Evolutionary conservation across 75 land plant species (phyloP).

Genomic region (Adiantum capillusveneris): DNA sequence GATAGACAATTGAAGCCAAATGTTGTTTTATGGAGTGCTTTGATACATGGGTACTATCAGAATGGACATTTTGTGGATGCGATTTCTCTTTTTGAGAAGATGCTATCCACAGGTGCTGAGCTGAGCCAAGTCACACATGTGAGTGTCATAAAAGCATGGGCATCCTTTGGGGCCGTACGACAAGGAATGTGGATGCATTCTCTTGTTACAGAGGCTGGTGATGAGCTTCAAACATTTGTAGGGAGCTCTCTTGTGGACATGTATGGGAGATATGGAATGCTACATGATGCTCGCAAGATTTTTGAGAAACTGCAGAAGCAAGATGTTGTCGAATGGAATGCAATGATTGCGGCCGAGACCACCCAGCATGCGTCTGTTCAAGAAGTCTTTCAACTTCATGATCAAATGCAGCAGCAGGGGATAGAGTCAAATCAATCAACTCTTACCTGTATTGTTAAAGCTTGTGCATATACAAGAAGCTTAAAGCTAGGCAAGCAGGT

Average conservation of each 20-base stretch:
- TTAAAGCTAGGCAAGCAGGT: constrained; percentile 4
- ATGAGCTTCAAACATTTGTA: constrained; percentile 28
- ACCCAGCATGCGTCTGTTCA: constrained; percentile 1
- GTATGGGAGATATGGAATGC: constrained; percentile 35
- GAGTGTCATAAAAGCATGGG: constrained; percentile 39
- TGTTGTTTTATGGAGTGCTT: constrained; percentile 57
- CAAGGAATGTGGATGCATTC: constrained; percentile 43
- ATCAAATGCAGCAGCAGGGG: constrained; percentile 18
- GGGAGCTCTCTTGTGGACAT: constrained; percentile 42
- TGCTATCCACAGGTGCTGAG: constrained; percentile 38
- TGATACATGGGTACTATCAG: constrained; percentile 53
- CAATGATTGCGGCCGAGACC: neutral
- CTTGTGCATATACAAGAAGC: constrained; percentile 9
- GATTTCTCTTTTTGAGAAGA: constrained; percentile 29
- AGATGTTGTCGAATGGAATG: neutral
- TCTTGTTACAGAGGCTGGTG: constrained; percentile 15
- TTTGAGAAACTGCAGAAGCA: neutral
- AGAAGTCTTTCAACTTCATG: constrained; percentile 16
- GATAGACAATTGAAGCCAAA: constrained; percentile 46
- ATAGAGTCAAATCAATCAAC: constrained; percentile 32
- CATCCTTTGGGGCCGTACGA: constrained; percentile 15
- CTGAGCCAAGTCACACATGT: constrained; percentile 52
- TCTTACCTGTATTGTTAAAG: constrained; percentile 37
- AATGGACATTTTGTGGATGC: constrained; percentile 34
- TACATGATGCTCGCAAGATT: neutral